Evolutionary conservation across 2,329 filamentous ascomycete genomes (phyloP).

Genomic region (Talaromyces sp.): DNA sequence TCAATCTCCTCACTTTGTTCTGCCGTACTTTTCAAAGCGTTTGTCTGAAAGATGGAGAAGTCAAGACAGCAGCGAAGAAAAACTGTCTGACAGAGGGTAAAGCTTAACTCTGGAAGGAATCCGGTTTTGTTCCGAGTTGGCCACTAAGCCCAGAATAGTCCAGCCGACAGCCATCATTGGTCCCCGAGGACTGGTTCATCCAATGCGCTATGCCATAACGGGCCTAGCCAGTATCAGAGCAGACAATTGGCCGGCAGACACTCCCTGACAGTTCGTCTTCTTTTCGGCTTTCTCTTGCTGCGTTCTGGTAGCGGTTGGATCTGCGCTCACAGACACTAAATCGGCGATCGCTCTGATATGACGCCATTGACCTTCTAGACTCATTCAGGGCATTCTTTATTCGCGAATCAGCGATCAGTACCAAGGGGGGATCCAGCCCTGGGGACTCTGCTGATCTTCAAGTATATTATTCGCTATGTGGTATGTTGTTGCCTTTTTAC

Average conservation of each 20-base stretch:
- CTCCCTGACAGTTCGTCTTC: neutral
- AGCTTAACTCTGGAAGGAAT: neutral
- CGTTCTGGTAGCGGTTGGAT: neutral
- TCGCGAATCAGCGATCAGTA: no score
- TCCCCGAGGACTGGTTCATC: neutral
- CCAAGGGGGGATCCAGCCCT: no score
- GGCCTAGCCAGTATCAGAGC: neutral
- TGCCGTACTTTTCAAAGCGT: neutral
- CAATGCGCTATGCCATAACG: neutral
- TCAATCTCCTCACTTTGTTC: neutral
- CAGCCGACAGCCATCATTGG: neutral
- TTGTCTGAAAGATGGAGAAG: neutral
- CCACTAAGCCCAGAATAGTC: neutral
- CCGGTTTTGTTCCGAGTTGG: neutral
- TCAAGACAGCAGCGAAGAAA: neutral
- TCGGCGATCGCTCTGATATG: no score
- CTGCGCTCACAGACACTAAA: neutral
- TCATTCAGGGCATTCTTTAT: no score
- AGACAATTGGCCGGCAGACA: neutral
- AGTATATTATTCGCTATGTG: no score
- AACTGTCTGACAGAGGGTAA: no score
- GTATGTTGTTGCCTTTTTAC: no score
- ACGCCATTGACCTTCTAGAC: no score
- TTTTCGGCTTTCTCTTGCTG: no score
- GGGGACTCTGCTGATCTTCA: no score